Percentiles rank a stretch among this genome's conserved stretches.
Conservation (phyloP, 495 filamentous ascomycete species). For the Chaetomium cochliodes region DNA sequence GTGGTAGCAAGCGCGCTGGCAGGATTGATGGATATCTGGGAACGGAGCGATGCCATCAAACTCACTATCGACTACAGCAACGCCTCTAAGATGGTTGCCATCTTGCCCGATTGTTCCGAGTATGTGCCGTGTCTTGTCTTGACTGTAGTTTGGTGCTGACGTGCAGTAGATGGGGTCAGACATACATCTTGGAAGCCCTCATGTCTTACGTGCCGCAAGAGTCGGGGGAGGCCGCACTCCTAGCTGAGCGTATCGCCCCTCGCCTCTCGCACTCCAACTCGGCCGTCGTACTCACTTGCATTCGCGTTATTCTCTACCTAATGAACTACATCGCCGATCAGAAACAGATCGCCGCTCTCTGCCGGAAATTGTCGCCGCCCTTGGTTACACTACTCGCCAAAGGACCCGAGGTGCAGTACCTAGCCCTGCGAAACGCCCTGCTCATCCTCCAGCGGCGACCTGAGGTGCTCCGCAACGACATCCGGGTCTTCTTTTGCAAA, state of each 20-base stretch:
- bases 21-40: constrained; percentile 96
- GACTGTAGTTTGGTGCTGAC: constrained; percentile 28
- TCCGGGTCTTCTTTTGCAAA: constrained; percentile 99
- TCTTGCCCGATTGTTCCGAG: constrained; percentile 96
- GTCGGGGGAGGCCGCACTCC: constrained; percentile 75
- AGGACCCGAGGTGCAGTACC: constrained; percentile 95
- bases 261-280: constrained; percentile 95
- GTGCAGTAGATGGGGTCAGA: constrained; percentile 84
- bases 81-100: constrained; percentile 96
- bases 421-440: constrained; percentile 90
- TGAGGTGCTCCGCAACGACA: constrained; percentile 93
- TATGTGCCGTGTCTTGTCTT: constrained; percentile 47
- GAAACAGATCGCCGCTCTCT: constrained; percentile 84
- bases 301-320: constrained; percentile 92
- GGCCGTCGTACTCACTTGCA: constrained; percentile 91
- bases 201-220: constrained; percentile 99
- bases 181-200: constrained; percentile 95
- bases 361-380: constrained; percentile 90
- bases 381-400: constrained; percentile 94
- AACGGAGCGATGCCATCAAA: constrained; percentile 93
- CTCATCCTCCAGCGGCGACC: constrained; percentile 91
- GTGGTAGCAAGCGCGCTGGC: constrained; percentile 94
- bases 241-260: constrained; percentile 91
- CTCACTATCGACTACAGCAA: constrained; percentile 96
- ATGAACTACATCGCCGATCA: constrained; percentile 98